phyloP scores from a whole-genome alignment of 768 basidiomycete species.

The Boletus subcaerulescens region DNA sequence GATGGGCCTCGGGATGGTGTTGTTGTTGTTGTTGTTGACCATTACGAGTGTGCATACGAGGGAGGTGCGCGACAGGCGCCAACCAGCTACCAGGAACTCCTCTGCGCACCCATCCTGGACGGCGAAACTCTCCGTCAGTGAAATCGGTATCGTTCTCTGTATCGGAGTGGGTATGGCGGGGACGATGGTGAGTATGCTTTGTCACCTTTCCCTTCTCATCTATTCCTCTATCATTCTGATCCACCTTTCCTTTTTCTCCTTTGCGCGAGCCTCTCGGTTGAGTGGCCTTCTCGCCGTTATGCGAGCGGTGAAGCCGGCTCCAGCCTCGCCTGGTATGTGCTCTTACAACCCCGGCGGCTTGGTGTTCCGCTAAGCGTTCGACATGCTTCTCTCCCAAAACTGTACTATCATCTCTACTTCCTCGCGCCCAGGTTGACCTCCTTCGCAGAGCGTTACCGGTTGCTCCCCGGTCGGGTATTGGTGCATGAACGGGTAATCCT shows the following conservation, averaged over 20 bases:
- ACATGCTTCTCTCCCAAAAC: slow-evolving; percentile 13
- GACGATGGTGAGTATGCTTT: not conserved
- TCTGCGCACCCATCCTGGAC: slow-evolving; percentile 14
- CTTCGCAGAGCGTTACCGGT: slow-evolving; percentile 7
- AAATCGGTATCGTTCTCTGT: slow-evolving; percentile 7
- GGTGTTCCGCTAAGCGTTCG: slow-evolving; percentile 31
- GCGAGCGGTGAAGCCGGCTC: slow-evolving; percentile 16
- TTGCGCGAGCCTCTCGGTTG: not conserved
- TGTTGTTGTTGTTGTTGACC: slow-evolving; percentile 1
- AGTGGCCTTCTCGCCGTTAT: not conserved
- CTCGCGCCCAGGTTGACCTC: slow-evolving; percentile 16
- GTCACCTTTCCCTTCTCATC: slow-evolving; percentile 11
- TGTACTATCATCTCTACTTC: slow-evolving; percentile 1
- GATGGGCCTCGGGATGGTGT: slow-evolving; percentile 5
- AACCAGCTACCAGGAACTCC: slow-evolving; percentile 20
- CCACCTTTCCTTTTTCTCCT: not conserved
- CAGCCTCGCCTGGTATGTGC: slow-evolving; percentile 39
- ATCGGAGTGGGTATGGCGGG: slow-evolving; percentile 7
- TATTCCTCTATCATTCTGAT: not conserved
- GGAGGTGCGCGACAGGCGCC: not conserved
- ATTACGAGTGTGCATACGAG: slow-evolving; percentile 1
- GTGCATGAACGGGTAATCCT: slow-evolving; percentile 50
- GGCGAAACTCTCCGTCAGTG: not conserved
- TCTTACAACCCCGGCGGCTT: slow-evolving; percentile 43
- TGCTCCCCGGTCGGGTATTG: slow-evolving; percentile 13